These are phyloP conservation scores for Aureobasidium sp. DNA, from an alignment of 2,329 filamentous ascomycete genomes.

Conservation along the genomic window DNA sequence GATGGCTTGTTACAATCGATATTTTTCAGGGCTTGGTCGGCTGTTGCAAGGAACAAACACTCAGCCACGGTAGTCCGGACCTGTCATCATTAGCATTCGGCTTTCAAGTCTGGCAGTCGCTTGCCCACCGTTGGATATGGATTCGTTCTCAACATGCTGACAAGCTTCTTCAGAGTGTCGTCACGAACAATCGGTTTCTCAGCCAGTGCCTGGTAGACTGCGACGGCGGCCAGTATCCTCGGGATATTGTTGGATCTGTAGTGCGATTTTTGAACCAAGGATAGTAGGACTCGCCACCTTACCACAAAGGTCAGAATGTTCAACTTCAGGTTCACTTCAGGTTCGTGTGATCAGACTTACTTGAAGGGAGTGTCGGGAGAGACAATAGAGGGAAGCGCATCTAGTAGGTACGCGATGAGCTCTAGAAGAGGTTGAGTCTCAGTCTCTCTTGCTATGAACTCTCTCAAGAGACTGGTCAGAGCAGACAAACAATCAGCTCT, in stretches of 20 bases:
- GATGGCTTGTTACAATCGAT: constrained; percentile 22
- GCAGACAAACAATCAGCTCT: constrained; percentile 20
- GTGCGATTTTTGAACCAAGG: constrained; percentile 67
- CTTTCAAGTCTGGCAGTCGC: neutral
- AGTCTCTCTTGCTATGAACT: neutral
- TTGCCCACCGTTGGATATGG: constrained; percentile 66
- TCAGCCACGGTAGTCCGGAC: constrained; percentile 47
- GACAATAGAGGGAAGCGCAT: constrained; percentile 26
- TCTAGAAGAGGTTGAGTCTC: constrained; percentile 48
- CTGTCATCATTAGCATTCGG: constrained; percentile 10
- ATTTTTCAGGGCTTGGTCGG: constrained; percentile 24
- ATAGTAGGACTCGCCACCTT: constrained; percentile 57
- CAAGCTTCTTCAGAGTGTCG: constrained; percentile 61
- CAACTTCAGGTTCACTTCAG: neutral
- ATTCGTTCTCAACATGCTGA: constrained; percentile 63
- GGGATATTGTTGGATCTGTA: constrained; percentile 77
- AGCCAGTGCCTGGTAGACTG: constrained; percentile 68
- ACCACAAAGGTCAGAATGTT: constrained; percentile 12
- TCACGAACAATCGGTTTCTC: constrained; percentile 43
- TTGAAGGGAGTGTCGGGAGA: constrained; percentile 45
- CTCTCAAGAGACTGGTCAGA: constrained; percentile 21
- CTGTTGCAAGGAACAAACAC: constrained; percentile 33
- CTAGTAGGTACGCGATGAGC: constrained; percentile 62
- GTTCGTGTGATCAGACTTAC: constrained; percentile 29
- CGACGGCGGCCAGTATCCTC: constrained; percentile 73